A percentile compares a stretch with the other conserved stretches of the same genome.
Conservation (phyloP, 306 rosid species). For the Inga laurina region DNA sequence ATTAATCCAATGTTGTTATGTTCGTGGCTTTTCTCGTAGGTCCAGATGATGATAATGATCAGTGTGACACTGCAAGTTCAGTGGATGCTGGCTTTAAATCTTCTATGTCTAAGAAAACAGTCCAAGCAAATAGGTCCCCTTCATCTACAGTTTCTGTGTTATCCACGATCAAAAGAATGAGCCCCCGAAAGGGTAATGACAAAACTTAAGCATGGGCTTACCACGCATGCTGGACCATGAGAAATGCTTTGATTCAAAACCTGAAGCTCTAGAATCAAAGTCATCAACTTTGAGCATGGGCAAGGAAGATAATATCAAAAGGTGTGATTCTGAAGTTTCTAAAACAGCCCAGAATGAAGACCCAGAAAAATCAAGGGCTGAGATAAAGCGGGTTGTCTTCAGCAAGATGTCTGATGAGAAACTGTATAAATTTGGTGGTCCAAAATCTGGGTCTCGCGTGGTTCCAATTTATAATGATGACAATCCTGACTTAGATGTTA, state of each 20-base stretch:
- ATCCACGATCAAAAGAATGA: slow-evolving; percentile 45
- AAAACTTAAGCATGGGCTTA: slow-evolving; percentile 42
- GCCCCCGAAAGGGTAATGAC: slow-evolving; percentile 39
- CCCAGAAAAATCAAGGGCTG: slow-evolving; percentile 38
- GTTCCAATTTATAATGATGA: slow-evolving; percentile 68
- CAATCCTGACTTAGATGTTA: slow-evolving; percentile 36
- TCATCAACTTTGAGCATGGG: slow-evolving; percentile 41
- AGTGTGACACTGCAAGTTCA: slow-evolving; percentile 45
- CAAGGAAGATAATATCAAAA: slow-evolving; percentile 45
- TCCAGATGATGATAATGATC: slow-evolving; percentile 54
- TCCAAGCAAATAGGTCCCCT: slow-evolving; percentile 69
- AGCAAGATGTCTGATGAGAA: slow-evolving; percentile 61
- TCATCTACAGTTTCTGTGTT: slow-evolving; percentile 48
- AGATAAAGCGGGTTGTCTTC: slow-evolving; percentile 51
- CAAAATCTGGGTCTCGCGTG: slow-evolving; percentile 57
- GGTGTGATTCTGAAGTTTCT: slow-evolving; percentile 37
- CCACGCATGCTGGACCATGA: slow-evolving; percentile 45
- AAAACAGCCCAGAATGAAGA: slow-evolving; percentile 39
- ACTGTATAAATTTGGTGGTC: slow-evolving; percentile 49
- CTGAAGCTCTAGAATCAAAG: slow-evolving; percentile 47
- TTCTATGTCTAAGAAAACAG: slow-evolving; percentile 57
- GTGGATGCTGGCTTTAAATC: slow-evolving; percentile 43
- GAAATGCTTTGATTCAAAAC: slow-evolving; percentile 49
- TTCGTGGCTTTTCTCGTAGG: slow-evolving; percentile 33
- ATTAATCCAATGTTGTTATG: slow-evolving; percentile 24